Evolutionary conservation across 805 yeast genomes (phyloP).

Genomic region (Jamesozyma piceae): DNA sequence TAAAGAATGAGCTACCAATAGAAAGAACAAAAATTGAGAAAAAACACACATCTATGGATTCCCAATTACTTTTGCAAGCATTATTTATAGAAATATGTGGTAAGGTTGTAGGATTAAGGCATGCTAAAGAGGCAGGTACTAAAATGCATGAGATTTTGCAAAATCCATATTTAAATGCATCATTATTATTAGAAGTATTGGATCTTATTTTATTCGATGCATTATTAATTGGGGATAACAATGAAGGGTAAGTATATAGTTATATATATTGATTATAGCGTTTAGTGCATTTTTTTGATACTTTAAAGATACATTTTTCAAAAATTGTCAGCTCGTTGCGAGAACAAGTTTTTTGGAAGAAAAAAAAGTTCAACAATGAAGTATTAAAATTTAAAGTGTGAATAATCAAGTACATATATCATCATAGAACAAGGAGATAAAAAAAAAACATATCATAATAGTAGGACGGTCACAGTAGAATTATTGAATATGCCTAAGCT

Average conservation of each 20-base stretch:
- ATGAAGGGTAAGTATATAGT: background rate
- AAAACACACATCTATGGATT: constrained; percentile 45
- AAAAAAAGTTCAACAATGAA: background rate
- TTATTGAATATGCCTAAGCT: constrained; percentile 45
- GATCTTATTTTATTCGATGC: constrained; percentile 45
- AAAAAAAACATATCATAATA: too few species aligned
- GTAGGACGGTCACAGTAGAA: background rate
- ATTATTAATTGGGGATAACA: background rate
- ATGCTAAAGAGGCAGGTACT: constrained; percentile 53
- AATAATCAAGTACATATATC: too few species aligned
- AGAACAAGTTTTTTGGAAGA: too few species aligned
- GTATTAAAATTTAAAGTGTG: too few species aligned
- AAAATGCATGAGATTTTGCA: constrained; percentile 61
- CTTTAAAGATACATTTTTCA: too few species aligned
- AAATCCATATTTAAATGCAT: constrained; percentile 59
- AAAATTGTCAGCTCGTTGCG: too few species aligned
- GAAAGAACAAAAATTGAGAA: constrained; percentile 43
- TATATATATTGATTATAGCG: too few species aligned
- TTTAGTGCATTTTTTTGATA: too few species aligned
- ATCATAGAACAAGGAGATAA: too few species aligned
- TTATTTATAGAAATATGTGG: constrained; percentile 59
- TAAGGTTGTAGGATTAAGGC: constrained; percentile 60
- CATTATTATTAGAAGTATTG: constrained; percentile 47
- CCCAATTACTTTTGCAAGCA: constrained; percentile 44
- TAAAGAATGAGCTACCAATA: constrained; percentile 11